Base-by-base conservation (phyloP, 495 filamentous ascomycete species). In the Aspergillus coremiiformis region DNA sequence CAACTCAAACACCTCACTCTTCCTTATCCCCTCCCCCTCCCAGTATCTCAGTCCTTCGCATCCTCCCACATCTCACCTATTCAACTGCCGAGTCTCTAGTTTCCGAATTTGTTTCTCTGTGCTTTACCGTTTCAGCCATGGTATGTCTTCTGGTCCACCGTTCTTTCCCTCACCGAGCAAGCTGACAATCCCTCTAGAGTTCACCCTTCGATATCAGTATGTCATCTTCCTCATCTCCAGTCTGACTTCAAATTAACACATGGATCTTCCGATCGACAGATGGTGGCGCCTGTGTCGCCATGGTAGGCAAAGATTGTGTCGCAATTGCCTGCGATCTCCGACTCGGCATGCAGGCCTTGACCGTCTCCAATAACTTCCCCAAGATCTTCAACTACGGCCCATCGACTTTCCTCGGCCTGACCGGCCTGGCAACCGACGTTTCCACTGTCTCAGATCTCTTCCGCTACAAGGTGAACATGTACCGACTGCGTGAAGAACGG, bases 391-490 rank as follows among this genome's bases (percentile, higher is more conserved):
- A 86, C 69, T 96, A 95, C 79, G 90, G 89, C 65, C 68, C 76
- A 15, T 86, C 90, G 66, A 89, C 91, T 58, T 95, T 95, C 71
- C 85, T 98, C n/a, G 93, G 93, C 39, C 81, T 98, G 39, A 97
- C 94, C 4, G 93, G 93, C 24, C 86, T 98, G 20, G 93, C 94
- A 21, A 97, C 93, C 51, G 93, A 98, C 71, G 89, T 98, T 35
- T 81, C 82, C 29, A 96, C 94, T 54, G 93, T 98, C 56, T 86
- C 85, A 53, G 93, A 98, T 73, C 88, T 96, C 57, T 93, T 98
- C 80, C 90, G 93, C 63, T 96, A 93, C 80, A 98, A 98, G 78
- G 90, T 96, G 62, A 98, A 98, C 79, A 91, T 98, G 89, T 98
- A 98, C 82, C 89, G 93, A 33, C 83, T 98, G 60, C 89, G 93